These are phyloP conservation scores for Neurospora sp. DNA, from an alignment of 2,329 filamentous ascomycete species.

Conservation along the genomic window DNA sequence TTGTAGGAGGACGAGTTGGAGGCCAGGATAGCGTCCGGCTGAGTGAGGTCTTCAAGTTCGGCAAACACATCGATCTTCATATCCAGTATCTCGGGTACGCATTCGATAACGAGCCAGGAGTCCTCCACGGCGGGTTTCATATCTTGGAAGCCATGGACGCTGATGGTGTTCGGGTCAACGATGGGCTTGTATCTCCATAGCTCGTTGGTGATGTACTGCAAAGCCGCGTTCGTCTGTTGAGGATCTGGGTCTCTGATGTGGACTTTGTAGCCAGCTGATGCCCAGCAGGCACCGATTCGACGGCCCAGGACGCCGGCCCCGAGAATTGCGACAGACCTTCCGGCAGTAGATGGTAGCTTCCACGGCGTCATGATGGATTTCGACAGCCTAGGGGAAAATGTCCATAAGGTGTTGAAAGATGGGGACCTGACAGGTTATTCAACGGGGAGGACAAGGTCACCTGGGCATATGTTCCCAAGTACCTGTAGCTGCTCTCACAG, in stretches of 20 bases:
- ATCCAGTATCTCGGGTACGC: constrained; percentile 38
- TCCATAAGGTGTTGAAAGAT: neutral
- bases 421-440: neutral
- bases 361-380: neutral
- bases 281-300: constrained; percentile 30
- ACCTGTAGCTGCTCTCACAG: neutral
- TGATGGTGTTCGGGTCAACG: constrained; percentile 2
- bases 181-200: constrained; percentile 21
- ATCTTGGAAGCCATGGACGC: constrained; percentile 25
- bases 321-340: constrained; percentile 27
- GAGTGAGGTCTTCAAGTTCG: constrained; percentile 32
- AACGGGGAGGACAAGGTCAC: neutral
- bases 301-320: constrained; percentile 34
- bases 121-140: constrained; percentile 30
- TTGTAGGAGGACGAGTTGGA: constrained; percentile 45
- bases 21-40: constrained; percentile 36
- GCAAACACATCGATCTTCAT: constrained; percentile 39
- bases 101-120: constrained; percentile 46
- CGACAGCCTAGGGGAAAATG: neutral
- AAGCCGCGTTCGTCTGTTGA: constrained; percentile 26
- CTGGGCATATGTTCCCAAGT: neutral
- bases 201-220: constrained; percentile 30
- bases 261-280: constrained; percentile 32
- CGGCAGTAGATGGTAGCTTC: constrained; percentile 5
- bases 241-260: constrained; percentile 31